phyloP scores from a whole-genome alignment of 192 early-diverging fungal species.

The Coemansia sp. region DNA sequence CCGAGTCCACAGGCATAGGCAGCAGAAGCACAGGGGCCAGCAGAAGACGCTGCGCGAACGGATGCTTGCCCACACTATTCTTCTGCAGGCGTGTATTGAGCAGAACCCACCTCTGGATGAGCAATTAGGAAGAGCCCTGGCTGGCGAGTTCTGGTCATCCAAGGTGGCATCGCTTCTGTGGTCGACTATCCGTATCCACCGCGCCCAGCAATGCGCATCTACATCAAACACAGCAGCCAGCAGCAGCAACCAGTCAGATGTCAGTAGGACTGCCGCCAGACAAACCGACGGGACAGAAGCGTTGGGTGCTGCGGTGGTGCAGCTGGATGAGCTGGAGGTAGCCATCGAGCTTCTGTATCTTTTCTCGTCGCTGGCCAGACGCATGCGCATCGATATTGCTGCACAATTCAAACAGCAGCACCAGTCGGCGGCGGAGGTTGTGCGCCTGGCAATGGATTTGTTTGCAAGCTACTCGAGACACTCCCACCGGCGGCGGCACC shows the following conservation, averaged over 20 bases:
- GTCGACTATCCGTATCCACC: slow-evolving; percentile 2
- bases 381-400: background rate
- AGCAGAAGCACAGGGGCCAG: slow-evolving; percentile 10
- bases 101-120: background rate
- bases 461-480: slow-evolving; percentile 27
- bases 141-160: slow-evolving; percentile 24
- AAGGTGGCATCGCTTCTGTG: slow-evolving; percentile 21
- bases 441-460: slow-evolving; percentile 36
- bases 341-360: slow-evolving; percentile 43
- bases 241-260: background rate
- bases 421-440: slow-evolving; percentile 10
- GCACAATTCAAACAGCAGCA: background rate
- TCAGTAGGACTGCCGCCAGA: background rate
- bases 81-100: slow-evolving; percentile 33
- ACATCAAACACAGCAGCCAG: background rate
- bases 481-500: slow-evolving; percentile 2
- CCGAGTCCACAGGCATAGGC: background rate
- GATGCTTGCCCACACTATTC: slow-evolving; percentile 33
- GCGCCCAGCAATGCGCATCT: slow-evolving; percentile 9
- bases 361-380: slow-evolving; percentile 19
- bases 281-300: background rate
- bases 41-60: slow-evolving; percentile 19
- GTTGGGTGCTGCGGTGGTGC: background rate
- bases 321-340: slow-evolving; percentile 36
- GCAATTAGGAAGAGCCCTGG: slow-evolving; percentile 14